phyloP scores from a whole-genome alignment of 148 eudicot genomes.

The Rhododendron ovatum region DNA sequence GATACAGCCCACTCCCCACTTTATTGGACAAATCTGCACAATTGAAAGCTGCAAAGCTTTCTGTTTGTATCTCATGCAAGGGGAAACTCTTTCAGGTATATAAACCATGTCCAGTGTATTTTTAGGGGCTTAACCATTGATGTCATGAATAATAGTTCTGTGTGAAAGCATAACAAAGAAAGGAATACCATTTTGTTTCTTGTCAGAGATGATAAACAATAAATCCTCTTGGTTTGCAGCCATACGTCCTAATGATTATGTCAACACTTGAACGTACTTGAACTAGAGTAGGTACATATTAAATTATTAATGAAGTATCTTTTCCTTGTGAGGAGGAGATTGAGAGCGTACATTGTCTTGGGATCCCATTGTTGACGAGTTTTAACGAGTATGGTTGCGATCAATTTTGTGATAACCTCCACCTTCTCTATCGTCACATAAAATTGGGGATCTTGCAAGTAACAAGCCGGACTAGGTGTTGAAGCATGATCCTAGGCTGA shows the following conservation, averaged over 20 bases:
- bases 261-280: not conserved
- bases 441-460: not conserved
- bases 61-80: not conserved
- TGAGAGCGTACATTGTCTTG: not conserved
- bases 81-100: not conserved
- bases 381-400: not conserved
- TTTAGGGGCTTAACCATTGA: not conserved
- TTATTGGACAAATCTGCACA: not conserved
- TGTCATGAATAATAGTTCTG: not conserved
- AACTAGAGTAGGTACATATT: not conserved
- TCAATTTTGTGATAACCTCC: not conserved
- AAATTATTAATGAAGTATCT: not conserved
- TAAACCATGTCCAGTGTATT: not conserved
- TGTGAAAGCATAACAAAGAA: not conserved
- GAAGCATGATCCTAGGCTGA: not conserved
- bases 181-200: not conserved
- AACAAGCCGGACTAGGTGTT: not conserved
- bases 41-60: not conserved
- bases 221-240: not conserved
- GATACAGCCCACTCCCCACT: not conserved
- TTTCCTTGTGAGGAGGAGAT: not conserved
- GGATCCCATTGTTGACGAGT: not conserved
- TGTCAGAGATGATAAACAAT: not conserved
- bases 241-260: not conserved
- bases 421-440: not conserved